Evolutionary conservation across 371 early-diverging fungal genomes (phyloP).

Genomic region (Rhizopus arrhizus): DNA sequence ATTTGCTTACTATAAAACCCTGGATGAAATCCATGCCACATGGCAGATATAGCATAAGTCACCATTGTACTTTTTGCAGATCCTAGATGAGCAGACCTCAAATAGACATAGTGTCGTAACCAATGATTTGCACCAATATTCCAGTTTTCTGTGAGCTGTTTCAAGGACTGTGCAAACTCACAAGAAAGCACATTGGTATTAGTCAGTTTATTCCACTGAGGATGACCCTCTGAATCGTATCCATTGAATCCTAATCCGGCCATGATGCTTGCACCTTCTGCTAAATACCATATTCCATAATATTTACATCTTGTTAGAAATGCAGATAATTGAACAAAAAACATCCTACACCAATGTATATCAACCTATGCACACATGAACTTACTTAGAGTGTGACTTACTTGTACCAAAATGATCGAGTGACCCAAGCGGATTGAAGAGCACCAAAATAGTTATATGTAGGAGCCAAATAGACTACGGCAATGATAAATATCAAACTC

Average conservation of each 20-base stretch:
- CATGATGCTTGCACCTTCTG: conserved; percentile 85
- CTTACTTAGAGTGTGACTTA: conserved; percentile 11
- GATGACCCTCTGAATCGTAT: conserved; percentile 50
- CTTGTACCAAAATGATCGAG: conserved; percentile 31
- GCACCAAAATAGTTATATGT: conserved; percentile 43
- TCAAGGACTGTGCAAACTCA: conserved; percentile 75
- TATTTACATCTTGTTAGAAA: conserved; percentile 77
- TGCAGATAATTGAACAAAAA: conserved; percentile 67
- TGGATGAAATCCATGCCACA: conserved; percentile 96
- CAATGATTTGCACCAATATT: conserved; percentile 88
- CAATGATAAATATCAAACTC: conserved; percentile 40
- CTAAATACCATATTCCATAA: conserved; percentile 84
- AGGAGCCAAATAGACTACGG: conserved; percentile 39
- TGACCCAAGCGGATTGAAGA: conserved; percentile 29
- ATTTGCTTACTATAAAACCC: conserved; percentile 75
- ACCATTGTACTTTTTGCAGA: conserved; percentile 55
- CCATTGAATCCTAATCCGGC: conserved; percentile 88
- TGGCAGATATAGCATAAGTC: conserved; percentile 80
- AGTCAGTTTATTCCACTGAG: conserved; percentile 59
- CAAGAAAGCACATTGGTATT: conserved; percentile 74
- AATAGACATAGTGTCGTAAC: conserved; percentile 83
- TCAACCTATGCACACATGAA: not conserved
- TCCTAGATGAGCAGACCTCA: conserved; percentile 66
- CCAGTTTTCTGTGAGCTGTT: conserved; percentile 78
- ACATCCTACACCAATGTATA: conserved; percentile 25